Evolutionary conservation across 1,284 basidiomycete species (phyloP).

Genomic region (Calocybe gambosa): DNA sequence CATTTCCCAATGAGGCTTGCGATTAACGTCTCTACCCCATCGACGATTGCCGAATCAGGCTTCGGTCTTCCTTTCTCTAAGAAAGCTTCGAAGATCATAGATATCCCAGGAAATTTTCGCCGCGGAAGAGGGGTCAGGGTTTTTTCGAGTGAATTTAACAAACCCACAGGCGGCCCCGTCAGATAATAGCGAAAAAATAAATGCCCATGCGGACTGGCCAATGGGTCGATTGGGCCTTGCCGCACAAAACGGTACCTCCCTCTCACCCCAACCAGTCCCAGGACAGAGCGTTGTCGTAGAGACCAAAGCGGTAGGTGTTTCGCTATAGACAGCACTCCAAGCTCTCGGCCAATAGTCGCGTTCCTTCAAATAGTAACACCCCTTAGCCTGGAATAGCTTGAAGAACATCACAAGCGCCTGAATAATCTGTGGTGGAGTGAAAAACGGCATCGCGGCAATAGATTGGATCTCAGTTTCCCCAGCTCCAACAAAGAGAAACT

Average conservation of each 20-base stretch:
- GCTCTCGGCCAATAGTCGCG: background rate
- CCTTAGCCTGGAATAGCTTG: background rate
- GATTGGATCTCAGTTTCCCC: background rate
- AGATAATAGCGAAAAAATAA: background rate
- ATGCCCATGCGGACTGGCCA: background rate
- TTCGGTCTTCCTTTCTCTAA: background rate
- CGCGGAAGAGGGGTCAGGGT: too few species aligned
- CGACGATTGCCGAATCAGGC: background rate
- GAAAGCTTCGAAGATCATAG: background rate
- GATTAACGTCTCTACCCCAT: background rate
- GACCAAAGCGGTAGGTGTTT: background rate
- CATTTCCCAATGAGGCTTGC: background rate
- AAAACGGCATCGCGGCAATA: background rate
- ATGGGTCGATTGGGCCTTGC: background rate
- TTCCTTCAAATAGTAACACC: too few species aligned
- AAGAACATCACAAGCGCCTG: background rate
- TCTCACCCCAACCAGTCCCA: background rate
- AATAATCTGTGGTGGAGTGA: background rate
- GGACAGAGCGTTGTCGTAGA: background rate
- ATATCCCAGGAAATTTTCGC: background rate
- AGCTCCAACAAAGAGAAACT: background rate
- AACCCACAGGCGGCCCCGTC: background rate
- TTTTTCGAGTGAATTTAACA: background rate
- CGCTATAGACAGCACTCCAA: too few species aligned
- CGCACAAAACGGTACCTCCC: background rate